phyloP scores from a whole-genome alignment of 2,329 filamentous ascomycete species.

The Colletotrichum caudatum region DNA sequence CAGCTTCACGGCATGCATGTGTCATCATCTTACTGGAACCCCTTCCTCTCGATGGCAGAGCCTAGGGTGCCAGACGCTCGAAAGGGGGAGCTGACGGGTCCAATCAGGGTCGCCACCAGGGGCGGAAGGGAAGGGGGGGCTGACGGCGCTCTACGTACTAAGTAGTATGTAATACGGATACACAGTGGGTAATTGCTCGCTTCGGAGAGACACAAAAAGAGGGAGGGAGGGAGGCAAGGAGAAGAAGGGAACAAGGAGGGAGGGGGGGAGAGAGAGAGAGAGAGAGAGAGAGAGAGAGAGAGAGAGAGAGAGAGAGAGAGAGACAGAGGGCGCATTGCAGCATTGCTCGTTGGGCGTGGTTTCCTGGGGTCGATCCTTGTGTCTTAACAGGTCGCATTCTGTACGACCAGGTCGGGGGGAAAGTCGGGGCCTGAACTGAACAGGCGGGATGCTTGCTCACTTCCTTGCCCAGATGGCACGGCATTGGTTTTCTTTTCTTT shows the following conservation, averaged over 20 bases:
- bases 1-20: slow-evolving; percentile 11
- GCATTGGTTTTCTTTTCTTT: background rate
- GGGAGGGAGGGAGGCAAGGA: background rate
- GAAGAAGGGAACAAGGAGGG: too few species aligned
- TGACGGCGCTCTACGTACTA: slow-evolving; percentile 16
- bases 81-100: slow-evolving; percentile 25
- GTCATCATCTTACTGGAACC: slow-evolving; percentile 31
- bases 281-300: too few species aligned
- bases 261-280: too few species aligned
- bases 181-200: background rate
- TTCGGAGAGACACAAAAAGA: background rate
- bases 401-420: slow-evolving; percentile 23
- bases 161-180: background rate
- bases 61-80: slow-evolving; percentile 9
- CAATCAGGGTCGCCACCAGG: slow-evolving; percentile 27
- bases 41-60: slow-evolving; percentile 22
- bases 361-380: slow-evolving; percentile 24
- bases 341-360: background rate
- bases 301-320: too few species aligned
- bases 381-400: slow-evolving; percentile 25
- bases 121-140: slow-evolving; percentile 9
- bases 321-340: slow-evolving; percentile 17
- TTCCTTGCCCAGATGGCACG: background rate
- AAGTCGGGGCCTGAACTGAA: slow-evolving; percentile 4
- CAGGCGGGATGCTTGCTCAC: slow-evolving; percentile 29